Percentiles rank a stretch among this genome's conserved stretches.
Conservation (phyloP, 768 basidiomycete genomes). For the Cantharellus anzutake region DNA sequence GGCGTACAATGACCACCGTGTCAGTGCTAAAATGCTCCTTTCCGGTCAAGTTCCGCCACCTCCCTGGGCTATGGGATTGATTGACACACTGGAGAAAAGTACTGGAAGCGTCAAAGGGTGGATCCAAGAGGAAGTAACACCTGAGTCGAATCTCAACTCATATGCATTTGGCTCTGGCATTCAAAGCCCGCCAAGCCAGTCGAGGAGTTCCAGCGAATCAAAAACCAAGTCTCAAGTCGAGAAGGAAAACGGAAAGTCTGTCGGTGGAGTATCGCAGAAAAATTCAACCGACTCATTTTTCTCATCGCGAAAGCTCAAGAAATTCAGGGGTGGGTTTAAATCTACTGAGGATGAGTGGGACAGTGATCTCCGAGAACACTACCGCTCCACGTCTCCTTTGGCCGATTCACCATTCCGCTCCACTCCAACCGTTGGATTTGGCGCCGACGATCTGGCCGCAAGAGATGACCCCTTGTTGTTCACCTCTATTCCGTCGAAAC, state of each 20-base stretch:
- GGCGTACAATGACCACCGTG: conserved; percentile 42
- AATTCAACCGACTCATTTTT: not conserved
- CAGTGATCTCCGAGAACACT: no score
- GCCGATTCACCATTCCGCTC: no score
- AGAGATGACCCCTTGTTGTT: no score
- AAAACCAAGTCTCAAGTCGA: not conserved
- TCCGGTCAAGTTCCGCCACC: conserved; percentile 59
- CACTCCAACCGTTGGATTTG: no score
- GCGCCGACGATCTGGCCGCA: no score
- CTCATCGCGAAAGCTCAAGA: no score
- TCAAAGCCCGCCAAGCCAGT: not conserved
- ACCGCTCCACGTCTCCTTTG: no score
- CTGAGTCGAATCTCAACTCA: not conserved
- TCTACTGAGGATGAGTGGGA: no score
- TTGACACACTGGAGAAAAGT: conserved; percentile 52
- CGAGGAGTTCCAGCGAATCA: not conserved
- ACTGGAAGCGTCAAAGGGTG: conserved; percentile 23
- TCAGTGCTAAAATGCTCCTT: conserved; percentile 62
- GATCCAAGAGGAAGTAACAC: not conserved
- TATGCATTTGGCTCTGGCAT: not conserved
- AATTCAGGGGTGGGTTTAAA: no score
- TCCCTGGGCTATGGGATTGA: conserved; percentile 56
- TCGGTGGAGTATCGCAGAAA: not conserved
- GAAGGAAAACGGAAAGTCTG: not conserved
- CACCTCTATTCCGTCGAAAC: no score